Percentiles rank a stretch among this genome's conserved stretches.
These are phyloP conservation scores for Euphrasia arctica DNA, from an alignment of 305 asterid species.

Conservation along the genomic window DNA sequence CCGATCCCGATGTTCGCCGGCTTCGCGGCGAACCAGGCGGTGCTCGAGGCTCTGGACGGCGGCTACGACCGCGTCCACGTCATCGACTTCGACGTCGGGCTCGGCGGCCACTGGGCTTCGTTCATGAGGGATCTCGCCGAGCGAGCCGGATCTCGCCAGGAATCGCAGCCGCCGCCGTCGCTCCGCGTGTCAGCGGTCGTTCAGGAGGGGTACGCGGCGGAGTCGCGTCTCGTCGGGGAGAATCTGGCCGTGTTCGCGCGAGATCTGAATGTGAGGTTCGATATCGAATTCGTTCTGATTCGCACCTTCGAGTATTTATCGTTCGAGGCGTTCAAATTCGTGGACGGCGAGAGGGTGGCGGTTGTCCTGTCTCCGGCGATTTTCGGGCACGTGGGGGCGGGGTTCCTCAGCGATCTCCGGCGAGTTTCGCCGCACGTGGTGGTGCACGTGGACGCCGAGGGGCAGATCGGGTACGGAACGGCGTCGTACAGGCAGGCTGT, in stretches of 20 bases:
- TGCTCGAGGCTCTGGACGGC: slow-evolving; percentile 79
- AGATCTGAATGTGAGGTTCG: slow-evolving; percentile 63
- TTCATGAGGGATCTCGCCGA: slow-evolving; percentile 82
- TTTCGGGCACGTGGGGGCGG: slow-evolving; percentile 64
- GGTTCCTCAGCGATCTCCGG: slow-evolving; percentile 70
- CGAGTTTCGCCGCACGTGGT: slow-evolving; percentile 71
- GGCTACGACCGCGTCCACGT: slow-evolving; percentile 64
- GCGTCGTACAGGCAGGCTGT: slow-evolving; percentile 68
- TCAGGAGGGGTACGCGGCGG: slow-evolving; percentile 60
- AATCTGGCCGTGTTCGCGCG: slow-evolving; percentile 67
- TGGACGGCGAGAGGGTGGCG: slow-evolving; percentile 71
- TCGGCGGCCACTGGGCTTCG: slow-evolving; percentile 98
- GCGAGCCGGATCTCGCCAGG: slow-evolving; percentile 40
- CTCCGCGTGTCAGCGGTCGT: slow-evolving; percentile 78
- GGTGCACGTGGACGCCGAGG: slow-evolving; percentile 81
- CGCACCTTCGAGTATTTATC: slow-evolving; percentile 62
- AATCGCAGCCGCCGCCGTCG: slow-evolving; percentile 22
- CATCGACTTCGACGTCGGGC: slow-evolving; percentile 85
- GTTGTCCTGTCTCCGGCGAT: slow-evolving; percentile 64
- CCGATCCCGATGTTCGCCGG: slow-evolving; percentile 89
- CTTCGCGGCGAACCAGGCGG: slow-evolving; percentile 92
- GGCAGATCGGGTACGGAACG: slow-evolving; percentile 47
- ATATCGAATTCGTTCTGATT: slow-evolving; percentile 55
- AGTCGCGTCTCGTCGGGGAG: slow-evolving; percentile 60
- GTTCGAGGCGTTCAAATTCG: slow-evolving; percentile 61